Base-by-base conservation (phyloP, 345 rosid genomes). In the Eucalyptus albens region DNA sequence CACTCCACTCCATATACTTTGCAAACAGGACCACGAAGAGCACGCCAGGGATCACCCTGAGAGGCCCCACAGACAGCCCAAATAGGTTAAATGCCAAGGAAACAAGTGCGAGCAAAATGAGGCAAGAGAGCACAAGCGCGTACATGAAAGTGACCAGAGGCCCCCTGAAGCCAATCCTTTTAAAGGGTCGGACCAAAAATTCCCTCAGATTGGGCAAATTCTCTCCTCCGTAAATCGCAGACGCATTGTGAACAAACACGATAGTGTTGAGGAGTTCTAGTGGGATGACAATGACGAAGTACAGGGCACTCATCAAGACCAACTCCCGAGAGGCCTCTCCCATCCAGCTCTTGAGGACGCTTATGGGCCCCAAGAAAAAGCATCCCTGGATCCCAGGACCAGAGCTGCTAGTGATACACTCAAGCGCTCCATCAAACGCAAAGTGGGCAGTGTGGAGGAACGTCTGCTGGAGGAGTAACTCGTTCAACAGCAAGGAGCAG, bases 141-240 rank as follows among this genome's bases (percentile, higher is more conserved):
- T 88, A 93, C 13, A 91, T 56, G 29, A 90, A 94, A 50, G 96
- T 94, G 29, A 93, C 88, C 26, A 94, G 51, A 65, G 94, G 93
- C 42, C 95, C 94, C 88, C 50, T 67, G 27, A 92, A 14, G 44
- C 91, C 91, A 33, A 80, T 88, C 69, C 50, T 77, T 13, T 90
- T 82, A 15, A 88, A 24, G 13, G 90, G 55, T 69, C 53, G 90
- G n/a, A 21, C 26, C 8, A 90, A 72, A 69, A 88, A n/a, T 37
- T 21, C 83, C 45, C 45, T 72, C 45, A 37, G 14, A 2, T 72
- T 90, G 44, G 59, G 69, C 4, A 92, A 50, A 53, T 49, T 40
- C 44, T 62, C 26, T 24, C 87, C 89, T 87, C 88, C 90, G 27
- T 93, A 92, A 29, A 90, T 88, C 16, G 15, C 62, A 15, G 92